These are phyloP conservation scores for Strigomonas galati DNA, from an alignment of 208 protist genomes.

Conservation along the genomic window DNA sequence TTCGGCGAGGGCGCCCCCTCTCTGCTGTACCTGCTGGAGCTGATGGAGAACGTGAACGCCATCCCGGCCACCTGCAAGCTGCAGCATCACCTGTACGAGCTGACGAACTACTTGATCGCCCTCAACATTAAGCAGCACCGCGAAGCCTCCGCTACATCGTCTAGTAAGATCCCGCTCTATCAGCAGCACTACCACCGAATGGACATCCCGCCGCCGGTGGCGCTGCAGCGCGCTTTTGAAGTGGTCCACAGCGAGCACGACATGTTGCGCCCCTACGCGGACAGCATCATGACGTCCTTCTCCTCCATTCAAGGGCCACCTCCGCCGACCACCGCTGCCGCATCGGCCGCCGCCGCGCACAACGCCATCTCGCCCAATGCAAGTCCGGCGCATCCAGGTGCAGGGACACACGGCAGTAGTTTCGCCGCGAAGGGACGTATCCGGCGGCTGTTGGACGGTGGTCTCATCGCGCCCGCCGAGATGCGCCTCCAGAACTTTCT, in stretches of 20 bases:
- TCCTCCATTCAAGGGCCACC: slow-evolving; percentile 2
- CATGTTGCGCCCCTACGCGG: slow-evolving; percentile 15
- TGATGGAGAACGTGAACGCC: slow-evolving; percentile 35
- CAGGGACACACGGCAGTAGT: no score
- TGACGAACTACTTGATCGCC: not conserved
- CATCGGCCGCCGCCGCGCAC: not conserved
- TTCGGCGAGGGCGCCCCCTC: slow-evolving; percentile 57
- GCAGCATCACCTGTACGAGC: slow-evolving; percentile 14
- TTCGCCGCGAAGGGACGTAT: not conserved
- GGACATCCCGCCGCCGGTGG: not conserved
- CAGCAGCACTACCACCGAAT: slow-evolving; percentile 5
- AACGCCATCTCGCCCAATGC: not conserved
- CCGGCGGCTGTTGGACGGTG: slow-evolving; percentile 13
- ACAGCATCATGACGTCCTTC: slow-evolving; percentile 16
- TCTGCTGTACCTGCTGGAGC: slow-evolving; percentile 47
- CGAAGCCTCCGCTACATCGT: not conserved
- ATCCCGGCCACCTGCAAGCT: slow-evolving; percentile 29
- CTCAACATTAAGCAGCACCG: not conserved
- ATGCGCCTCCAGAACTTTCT: slow-evolving; percentile 27
- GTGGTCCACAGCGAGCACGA: not conserved
- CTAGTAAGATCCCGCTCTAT: not conserved
- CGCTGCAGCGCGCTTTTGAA: slow-evolving; percentile 5
- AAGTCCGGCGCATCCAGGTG: not conserved
- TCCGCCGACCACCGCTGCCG: not conserved
- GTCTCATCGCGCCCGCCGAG: slow-evolving; percentile 28